Base-by-base conservation (phyloP, 371 early-diverging fungal species). In the Capillidium heterosporum region DNA sequence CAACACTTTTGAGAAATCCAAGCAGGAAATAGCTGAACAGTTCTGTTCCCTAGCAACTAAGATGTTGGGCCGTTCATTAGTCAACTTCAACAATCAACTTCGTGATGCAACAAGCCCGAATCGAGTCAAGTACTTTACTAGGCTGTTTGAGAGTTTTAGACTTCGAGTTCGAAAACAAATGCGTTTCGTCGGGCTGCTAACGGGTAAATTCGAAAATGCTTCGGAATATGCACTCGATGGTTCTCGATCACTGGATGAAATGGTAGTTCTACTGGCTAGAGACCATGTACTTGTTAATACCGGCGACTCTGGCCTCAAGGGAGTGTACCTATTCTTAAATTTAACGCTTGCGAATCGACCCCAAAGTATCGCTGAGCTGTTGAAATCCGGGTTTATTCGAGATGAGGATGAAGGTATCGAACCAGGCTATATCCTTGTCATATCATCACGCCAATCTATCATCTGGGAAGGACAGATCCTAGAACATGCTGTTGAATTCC, bases 1-100 rank as follows among this genome's bases (percentile, higher is more conserved):
- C 56, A 75, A 72, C n/a, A 65, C 70, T 29, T 80, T 87, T 29
- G 77, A 82, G 23, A 81, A 77, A 35, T 84, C 84, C 2, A 83
- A 84, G 53, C 70, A 75, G 53, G 85, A 84, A 60, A 76, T 81
- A 48, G 89, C 87, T 1, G 71, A 72, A 57, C 82, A 84, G 54
- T 85, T 86, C 49, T 87, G 87, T 76, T 77, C 70, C 61, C 63
- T 68, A 21, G 21, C 42, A 27, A 40, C 69, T 47, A 65, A 71
- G 29, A 59, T 77, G 39, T 57, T 77, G 46, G 59, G 46, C 23
- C 67, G 71, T 59, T 70, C 78, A 28, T 67, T 72, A 67, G 59
- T 62, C 27, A 70, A 73, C 56, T 73, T 75, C 61, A 71, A 70
- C 13, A 62, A 68, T 4, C 71, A 65, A 54, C 57, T 78, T 11